Percentiles rank a stretch among this genome's conserved stretches.
Evolutionary conservation across 176 grass and related monocot genomes (phyloP).

Genomic region (Raddia guianensis): DNA sequence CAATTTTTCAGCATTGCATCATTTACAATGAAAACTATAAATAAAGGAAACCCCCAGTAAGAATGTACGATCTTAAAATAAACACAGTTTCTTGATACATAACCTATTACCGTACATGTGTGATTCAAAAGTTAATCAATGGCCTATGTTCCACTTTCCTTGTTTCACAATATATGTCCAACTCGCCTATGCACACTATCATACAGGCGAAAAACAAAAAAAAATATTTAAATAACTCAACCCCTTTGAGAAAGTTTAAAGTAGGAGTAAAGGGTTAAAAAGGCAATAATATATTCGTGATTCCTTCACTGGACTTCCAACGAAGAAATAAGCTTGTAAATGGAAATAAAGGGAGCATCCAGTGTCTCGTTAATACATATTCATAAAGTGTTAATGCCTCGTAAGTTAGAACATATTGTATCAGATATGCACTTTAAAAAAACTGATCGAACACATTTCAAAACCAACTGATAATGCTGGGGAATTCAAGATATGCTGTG

Average conservation of each 20-base stretch:
- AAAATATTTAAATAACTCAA: neutral
- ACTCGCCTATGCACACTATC: neutral
- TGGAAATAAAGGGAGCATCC: neutral
- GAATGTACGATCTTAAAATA: constrained; percentile 1
- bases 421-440: neutral
- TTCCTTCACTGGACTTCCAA: neutral
- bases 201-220: neutral
- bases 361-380: neutral
- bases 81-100: constrained; percentile 9
- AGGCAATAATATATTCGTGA: neutral
- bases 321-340: neutral
- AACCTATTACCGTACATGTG: neutral
- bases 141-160: neutral
- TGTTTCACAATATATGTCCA: neutral
- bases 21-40: neutral
- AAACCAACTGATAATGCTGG: neutral
- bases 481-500: neutral
- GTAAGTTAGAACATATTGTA: constrained; percentile 1
- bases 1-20: neutral
- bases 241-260: neutral
- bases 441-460: neutral
- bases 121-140: neutral
- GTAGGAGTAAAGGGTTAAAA: neutral
- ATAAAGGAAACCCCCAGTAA: neutral
- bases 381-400: neutral